These are phyloP conservation scores for Camellia granthamiana DNA, from an alignment of 148 eudicot species.

Conservation along the genomic window DNA sequence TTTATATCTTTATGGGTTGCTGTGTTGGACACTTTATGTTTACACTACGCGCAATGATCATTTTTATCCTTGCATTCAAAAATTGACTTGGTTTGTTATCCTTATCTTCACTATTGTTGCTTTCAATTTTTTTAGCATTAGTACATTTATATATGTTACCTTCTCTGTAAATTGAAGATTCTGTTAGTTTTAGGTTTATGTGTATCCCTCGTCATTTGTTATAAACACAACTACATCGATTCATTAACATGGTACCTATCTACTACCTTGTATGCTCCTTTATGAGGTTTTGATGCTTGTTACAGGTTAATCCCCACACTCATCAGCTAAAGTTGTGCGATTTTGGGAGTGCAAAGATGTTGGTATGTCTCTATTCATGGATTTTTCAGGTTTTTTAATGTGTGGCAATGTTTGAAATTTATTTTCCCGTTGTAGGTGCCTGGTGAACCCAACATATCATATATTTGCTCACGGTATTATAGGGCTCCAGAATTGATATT, in stretches of 20 bases:
- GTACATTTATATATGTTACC: background rate
- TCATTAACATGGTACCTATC: background rate
- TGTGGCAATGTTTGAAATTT: conserved; percentile 12
- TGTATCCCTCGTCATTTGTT: background rate
- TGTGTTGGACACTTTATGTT: background rate
- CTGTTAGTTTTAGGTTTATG: background rate
- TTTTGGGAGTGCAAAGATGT: conserved; percentile 94
- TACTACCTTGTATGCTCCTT: background rate
- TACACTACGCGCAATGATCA: too few species aligned
- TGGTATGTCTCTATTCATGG: conserved; percentile 49
- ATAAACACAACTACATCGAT: background rate
- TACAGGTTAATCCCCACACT: conserved; percentile 85
- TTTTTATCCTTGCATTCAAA: background rate
- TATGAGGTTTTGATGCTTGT: background rate
- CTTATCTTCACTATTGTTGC: background rate
- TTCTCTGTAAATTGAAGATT: background rate
- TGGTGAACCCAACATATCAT: conserved; percentile 87
- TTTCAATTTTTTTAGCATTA: background rate
- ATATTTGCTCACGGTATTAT: conserved; percentile 87
- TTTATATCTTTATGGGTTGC: background rate
- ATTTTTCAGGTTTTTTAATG: background rate
- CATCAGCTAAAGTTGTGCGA: conserved; percentile 91
- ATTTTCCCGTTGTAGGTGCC: conserved; percentile 50
- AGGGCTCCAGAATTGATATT: conserved; percentile 91
- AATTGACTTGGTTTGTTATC: background rate